Percentiles rank a stretch among this genome's conserved stretches.
Evolutionary conservation across 1,284 basidiomycete species (phyloP).

Genomic region (Mycosarcoma mackinlayi): DNA sequence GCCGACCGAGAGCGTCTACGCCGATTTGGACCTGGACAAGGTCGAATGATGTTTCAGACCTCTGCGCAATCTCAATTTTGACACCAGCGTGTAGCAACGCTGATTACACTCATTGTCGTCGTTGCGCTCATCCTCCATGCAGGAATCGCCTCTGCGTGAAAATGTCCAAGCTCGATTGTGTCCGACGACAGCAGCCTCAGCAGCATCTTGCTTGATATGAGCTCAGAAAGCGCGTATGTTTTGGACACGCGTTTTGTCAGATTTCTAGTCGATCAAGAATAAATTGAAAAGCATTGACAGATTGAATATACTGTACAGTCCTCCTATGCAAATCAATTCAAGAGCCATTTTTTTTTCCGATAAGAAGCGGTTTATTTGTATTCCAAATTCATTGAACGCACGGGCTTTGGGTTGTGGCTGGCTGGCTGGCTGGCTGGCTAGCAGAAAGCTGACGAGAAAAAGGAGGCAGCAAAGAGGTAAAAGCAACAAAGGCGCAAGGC

Average conservation of each 20-base stretch:
- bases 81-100: too few species aligned
- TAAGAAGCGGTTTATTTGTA: conserved; percentile 2
- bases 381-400: neutral
- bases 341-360: neutral
- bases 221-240: neutral
- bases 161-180: too few species aligned
- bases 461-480: neutral
- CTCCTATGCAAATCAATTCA: conserved; percentile 19
- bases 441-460: too few species aligned
- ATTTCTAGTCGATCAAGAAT: conserved; percentile 10
- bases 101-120: conserved; percentile 1
- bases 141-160: too few species aligned
- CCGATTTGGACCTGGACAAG: conserved; percentile 40
- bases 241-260: conserved; percentile 1
- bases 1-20: conserved; percentile 54
- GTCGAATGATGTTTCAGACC: conserved; percentile 19
- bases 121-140: neutral
- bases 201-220: too few species aligned
- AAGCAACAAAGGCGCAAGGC: too few species aligned
- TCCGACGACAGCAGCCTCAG: too few species aligned
- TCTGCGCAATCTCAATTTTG: neutral
- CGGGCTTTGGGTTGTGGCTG: conserved; percentile 7
- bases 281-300: conserved; percentile 4
- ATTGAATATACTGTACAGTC: too few species aligned
- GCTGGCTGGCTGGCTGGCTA: conserved; percentile 2